Percentiles rank a stretch among this genome's conserved stretches.
Evolutionary conservation across 1,284 basidiomycete genomes (phyloP).

Genomic region (Peniophora sp.): DNA sequence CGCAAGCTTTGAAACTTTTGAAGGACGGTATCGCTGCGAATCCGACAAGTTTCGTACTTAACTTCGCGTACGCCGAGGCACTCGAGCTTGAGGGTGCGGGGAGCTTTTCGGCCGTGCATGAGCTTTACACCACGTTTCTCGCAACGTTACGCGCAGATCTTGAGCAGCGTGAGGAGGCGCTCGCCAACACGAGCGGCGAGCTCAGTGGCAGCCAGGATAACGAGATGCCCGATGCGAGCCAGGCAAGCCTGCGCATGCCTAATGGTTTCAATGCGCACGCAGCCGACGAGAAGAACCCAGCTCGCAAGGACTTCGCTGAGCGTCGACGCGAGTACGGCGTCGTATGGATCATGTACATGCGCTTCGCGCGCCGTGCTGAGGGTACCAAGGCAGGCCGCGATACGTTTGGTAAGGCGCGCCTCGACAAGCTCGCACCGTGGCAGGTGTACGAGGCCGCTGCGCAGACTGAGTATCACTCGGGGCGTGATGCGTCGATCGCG

Average conservation of each 20-base stretch:
- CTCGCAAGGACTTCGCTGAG: conserved; percentile 49
- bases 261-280: conserved; percentile 23
- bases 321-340: conserved; percentile 60
- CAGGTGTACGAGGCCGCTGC: conserved; percentile 92
- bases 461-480: conserved; percentile 93
- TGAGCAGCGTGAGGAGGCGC: conserved; percentile 30
- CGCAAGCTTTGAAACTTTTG: conserved; percentile 79
- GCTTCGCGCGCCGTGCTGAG: conserved; percentile 83
- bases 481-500: conserved; percentile 79
- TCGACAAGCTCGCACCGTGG: conserved; percentile 84
- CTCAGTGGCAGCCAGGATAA: background rate
- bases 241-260: conserved; percentile 28
- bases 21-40: conserved; percentile 78
- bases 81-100: conserved; percentile 52
- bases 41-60: conserved; percentile 69
- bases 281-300: conserved; percentile 38
- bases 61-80: conserved; percentile 84
- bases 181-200: conserved; percentile 47
- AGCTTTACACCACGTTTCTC: conserved; percentile 67
- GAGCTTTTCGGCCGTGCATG: conserved; percentile 62
- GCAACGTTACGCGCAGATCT: conserved; percentile 64
- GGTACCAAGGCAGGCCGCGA: conserved; percentile 73
- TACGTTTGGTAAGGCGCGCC: conserved; percentile 81
- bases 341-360: conserved; percentile 86
- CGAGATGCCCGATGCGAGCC: background rate